Percentiles rank a stretch among this genome's conserved stretches.
phyloP scores from a whole-genome alignment of 129 eudicot genomes.

The Apium graveolens region DNA sequence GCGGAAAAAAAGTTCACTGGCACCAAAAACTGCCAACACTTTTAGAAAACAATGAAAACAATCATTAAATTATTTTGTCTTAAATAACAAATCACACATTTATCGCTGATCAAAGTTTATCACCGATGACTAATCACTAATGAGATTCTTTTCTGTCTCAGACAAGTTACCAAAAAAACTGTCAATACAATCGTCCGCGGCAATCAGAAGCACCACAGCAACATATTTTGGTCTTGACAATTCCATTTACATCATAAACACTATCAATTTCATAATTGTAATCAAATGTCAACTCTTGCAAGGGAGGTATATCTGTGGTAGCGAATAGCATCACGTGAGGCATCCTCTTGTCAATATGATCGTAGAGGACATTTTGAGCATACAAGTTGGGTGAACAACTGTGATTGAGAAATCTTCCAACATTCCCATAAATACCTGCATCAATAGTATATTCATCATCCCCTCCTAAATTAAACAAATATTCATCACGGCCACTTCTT shows the following conservation, averaged over 20 bases:
- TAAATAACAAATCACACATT: not conserved
- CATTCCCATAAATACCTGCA: conserved; percentile 32
- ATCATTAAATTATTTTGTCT: not conserved
- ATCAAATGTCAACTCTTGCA: conserved; percentile 28
- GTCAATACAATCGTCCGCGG: conserved; percentile 27
- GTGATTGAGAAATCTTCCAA: conserved; percentile 44
- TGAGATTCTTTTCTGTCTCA: not conserved
- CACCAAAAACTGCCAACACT: not conserved
- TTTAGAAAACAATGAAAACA: not conserved
- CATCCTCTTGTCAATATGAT: conserved; percentile 26
- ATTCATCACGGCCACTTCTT: conserved; percentile 19
- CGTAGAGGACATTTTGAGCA: conserved; percentile 36
- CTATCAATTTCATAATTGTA: conserved; percentile 21
- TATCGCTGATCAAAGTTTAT: not conserved
- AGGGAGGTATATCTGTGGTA: conserved; percentile 23
- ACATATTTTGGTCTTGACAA: conserved; percentile 27
- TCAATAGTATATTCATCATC: conserved; percentile 27
- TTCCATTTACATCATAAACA: conserved; percentile 29
- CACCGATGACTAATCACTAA: not conserved
- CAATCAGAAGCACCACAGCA: conserved; percentile 28
- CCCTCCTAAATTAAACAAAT: conserved; percentile 28
- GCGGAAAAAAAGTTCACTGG: not conserved
- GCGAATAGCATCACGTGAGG: conserved; percentile 46
- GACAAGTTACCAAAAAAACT: not conserved
- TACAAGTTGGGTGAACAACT: conserved; percentile 43